Conservation (phyloP, 1,284 basidiomycete species). For the Ustilago cynodontis region DNA sequence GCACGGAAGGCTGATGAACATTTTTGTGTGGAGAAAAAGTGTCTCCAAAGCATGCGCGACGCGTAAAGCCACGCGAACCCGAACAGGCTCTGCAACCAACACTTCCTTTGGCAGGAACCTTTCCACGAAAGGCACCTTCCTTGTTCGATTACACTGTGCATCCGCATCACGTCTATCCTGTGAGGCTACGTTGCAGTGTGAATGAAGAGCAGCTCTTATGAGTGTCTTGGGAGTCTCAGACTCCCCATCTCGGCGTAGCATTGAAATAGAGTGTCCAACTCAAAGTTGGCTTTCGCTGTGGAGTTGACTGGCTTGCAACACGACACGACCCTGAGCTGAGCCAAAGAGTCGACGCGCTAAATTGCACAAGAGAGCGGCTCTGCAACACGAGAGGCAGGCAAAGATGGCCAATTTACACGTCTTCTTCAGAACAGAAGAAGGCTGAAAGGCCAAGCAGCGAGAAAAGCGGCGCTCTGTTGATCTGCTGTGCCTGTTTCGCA, state of each 20-base stretch:
- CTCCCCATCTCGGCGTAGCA: too few relatives aligned
- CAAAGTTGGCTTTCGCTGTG: neutral
- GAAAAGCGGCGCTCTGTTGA: constrained; percentile 5
- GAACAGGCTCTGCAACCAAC: neutral
- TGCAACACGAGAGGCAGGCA: constrained; percentile 2
- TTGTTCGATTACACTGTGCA: too few relatives aligned
- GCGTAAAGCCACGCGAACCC: constrained; percentile 27
- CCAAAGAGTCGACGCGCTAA: constrained; percentile 7
- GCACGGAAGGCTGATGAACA: constrained; percentile 23
- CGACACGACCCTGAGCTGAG: constrained; percentile 6
- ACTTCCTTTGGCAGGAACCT: neutral
- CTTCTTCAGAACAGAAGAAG: neutral
- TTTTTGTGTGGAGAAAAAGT: constrained; percentile 20
- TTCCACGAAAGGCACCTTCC: neutral
- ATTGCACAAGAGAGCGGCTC: neutral
- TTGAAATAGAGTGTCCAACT: too few relatives aligned
- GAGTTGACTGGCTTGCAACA: constrained; percentile 1
- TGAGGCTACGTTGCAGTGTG: too few relatives aligned
- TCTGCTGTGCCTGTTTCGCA: too few relatives aligned
- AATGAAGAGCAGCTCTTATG: too few relatives aligned
- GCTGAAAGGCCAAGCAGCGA: too few relatives aligned
- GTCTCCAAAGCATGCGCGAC: constrained; percentile 23
- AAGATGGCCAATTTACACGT: constrained; percentile 7
- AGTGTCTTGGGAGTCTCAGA: too few relatives aligned
- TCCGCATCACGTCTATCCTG: too few relatives aligned